Base-by-base conservation (phyloP, 345 rosid genomes). In the Kandelia obovata region DNA sequence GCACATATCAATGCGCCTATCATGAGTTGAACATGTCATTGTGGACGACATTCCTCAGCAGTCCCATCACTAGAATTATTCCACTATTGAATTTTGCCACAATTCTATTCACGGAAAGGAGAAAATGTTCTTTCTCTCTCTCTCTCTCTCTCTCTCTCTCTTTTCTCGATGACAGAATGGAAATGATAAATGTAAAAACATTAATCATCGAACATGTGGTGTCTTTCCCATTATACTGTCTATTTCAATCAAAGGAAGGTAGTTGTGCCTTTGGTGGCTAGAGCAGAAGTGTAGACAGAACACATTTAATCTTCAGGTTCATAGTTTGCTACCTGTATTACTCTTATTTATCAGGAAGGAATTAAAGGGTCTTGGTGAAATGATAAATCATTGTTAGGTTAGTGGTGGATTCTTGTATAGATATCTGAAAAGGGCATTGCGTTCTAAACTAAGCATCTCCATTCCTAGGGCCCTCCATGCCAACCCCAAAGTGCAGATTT, bases 11-110 rank as follows among this genome's bases (percentile, higher is more conserved):
- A 39, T 19, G 30, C 39, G 58, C 56, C 5, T 35, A 59, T 49
- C 65, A 39, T 67, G 30, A 46, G 19, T 53, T 23, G 56, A 56
- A 61, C 37, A 61, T 66, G 68, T 72, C 82, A 67, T 75, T 64
- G 67, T 64, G 76, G 73, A 55, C 62, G 53, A 66, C 60, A 62
- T 76, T 73, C 79, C 73, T 57, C 58, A 37, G 39, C 69, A 61
- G 59, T 68, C 72, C 64, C 69, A 61, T 74, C 76, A 57, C 46
- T 46, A 30, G 52, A 66, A 30, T 71, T 61, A 60, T 16, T 47
- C 35, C 59, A 56, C 43, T 16, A 47, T 8, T 66, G 34, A 31
- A 58, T 56, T 21, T 47, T 58, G n/a, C 69, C 34, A 32, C 60
- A 13, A 2, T 66, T 30, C 25, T 5, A 5, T 13, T 23, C 11